phyloP scores from a whole-genome alignment of 805 yeast species.

The Dipodascus albidus region DNA sequence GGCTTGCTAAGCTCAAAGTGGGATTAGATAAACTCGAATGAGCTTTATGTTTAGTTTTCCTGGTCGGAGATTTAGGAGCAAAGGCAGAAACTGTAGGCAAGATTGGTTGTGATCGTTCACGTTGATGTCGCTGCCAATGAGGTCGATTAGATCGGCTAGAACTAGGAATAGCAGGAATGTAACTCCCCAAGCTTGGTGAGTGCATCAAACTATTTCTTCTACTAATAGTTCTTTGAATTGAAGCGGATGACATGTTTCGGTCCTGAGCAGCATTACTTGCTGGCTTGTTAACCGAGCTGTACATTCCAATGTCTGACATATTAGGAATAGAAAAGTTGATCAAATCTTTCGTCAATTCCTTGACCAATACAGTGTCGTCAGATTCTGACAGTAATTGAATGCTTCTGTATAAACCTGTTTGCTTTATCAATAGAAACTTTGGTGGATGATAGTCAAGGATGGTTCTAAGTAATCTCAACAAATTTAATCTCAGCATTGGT shows the following conservation, averaged over 20 bases:
- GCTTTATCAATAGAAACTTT: conserved; percentile 1
- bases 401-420: conserved; percentile 4
- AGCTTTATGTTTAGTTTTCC: not conserved
- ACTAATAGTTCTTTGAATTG: not conserved
- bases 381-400: conserved; percentile 3
- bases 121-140: not conserved
- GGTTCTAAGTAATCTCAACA: conserved; percentile 9
- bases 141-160: not conserved
- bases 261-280: not conserved
- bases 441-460: conserved; percentile 8
- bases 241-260: not conserved
- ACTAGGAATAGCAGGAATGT: not conserved
- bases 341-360: conserved; percentile 15
- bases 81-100: not conserved
- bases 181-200: not conserved
- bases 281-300: not conserved
- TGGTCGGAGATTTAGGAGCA: not conserved
- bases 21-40: not conserved
- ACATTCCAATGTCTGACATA: not conserved
- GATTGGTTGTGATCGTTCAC: not conserved
- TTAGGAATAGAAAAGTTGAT: not conserved
- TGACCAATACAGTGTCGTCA: conserved; percentile 13
- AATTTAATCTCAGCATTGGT: conserved; percentile 11
- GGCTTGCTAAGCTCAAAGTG: not conserved
- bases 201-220: not conserved